These are phyloP conservation scores for Saitozyma sp. DNA, from an alignment of 768 basidiomycete genomes.

Conservation along the genomic window DNA sequence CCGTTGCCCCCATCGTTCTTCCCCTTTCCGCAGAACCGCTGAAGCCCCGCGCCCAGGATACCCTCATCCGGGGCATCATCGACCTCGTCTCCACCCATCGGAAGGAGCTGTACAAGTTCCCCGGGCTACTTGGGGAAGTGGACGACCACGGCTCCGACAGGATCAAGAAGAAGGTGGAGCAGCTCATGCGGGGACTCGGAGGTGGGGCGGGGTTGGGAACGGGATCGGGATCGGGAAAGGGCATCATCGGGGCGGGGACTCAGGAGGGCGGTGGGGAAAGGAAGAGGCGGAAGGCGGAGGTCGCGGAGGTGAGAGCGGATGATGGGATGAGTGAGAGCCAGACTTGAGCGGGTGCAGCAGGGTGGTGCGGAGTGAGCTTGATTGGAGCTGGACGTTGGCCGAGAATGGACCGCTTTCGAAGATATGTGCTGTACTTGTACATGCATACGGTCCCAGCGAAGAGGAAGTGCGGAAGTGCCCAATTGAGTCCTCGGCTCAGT, in stretches of 20 bases:
- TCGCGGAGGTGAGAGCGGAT: no score
- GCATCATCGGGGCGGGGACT: no score
- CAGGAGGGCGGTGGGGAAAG: no score
- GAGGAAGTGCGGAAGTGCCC: no score
- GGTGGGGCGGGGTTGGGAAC: neutral
- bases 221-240: no score
- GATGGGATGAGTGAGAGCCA: no score
- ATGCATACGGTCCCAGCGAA: neutral
- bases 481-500: no score
- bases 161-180: slow-evolving; percentile 6
- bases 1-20: neutral
- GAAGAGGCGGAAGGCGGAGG: no score
- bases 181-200: neutral
- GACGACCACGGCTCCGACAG: slow-evolving; percentile 10
- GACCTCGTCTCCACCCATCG: neutral
- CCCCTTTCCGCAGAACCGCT: neutral
- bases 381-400: no score
- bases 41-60: slow-evolving; percentile 2
- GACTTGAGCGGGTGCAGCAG: no score
- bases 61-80: slow-evolving; percentile 8
- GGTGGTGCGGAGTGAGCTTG: no score
- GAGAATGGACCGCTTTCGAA: neutral
- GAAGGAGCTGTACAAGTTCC: slow-evolving; percentile 4
- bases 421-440: neutral
- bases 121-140: slow-evolving; percentile 10